These are phyloP conservation scores for Phoenix dactylifera DNA, from an alignment of 176 grass and related monocot species.

Conservation along the genomic window DNA sequence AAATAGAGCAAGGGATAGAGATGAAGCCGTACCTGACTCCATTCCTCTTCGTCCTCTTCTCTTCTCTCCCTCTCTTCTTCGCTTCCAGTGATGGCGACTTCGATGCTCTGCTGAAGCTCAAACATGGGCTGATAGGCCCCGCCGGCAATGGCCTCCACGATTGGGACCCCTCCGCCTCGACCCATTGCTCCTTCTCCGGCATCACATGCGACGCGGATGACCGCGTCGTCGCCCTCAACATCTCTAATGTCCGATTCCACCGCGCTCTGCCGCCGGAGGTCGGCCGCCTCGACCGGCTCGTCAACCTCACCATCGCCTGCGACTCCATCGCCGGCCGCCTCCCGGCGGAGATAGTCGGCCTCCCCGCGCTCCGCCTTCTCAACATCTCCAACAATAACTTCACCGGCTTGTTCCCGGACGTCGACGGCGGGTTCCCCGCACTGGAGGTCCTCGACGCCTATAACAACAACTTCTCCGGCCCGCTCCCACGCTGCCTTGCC, in stretches of 20 bases:
- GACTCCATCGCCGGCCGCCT: slow-evolving; percentile 29
- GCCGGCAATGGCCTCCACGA: slow-evolving; percentile 24
- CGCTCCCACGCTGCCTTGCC: slow-evolving; percentile 21
- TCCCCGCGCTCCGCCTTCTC: slow-evolving; percentile 44
- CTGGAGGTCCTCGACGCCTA: slow-evolving; percentile 59
- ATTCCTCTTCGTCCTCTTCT: too few relatives aligned
- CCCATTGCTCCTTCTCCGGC: slow-evolving; percentile 56
- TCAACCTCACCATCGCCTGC: slow-evolving; percentile 54
- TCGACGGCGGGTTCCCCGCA: slow-evolving; percentile 21
- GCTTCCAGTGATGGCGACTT: slow-evolving; percentile 32
- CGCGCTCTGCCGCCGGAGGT: slow-evolving; percentile 33
- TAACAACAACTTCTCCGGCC: slow-evolving; percentile 79
- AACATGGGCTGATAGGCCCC: slow-evolving; percentile 23
- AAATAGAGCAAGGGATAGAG: too few relatives aligned
- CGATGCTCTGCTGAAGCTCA: slow-evolving; percentile 41
- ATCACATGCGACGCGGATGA: slow-evolving; percentile 34
- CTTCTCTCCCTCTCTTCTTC: not conserved
- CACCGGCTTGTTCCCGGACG: slow-evolving; percentile 19
- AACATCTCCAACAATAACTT: slow-evolving; percentile 92
- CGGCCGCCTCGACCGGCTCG: slow-evolving; percentile 33
- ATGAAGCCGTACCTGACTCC: too few relatives aligned
- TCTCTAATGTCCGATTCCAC: slow-evolving; percentile 38
- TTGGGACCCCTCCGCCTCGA: slow-evolving; percentile 32
- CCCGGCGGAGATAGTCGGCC: slow-evolving; percentile 12
- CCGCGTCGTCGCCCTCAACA: slow-evolving; percentile 53